Evolutionary conservation across 768 basidiomycete species (phyloP), one percentile per base, ranked within the genome.

Genomic region (Pluteus cervinus): DNA sequence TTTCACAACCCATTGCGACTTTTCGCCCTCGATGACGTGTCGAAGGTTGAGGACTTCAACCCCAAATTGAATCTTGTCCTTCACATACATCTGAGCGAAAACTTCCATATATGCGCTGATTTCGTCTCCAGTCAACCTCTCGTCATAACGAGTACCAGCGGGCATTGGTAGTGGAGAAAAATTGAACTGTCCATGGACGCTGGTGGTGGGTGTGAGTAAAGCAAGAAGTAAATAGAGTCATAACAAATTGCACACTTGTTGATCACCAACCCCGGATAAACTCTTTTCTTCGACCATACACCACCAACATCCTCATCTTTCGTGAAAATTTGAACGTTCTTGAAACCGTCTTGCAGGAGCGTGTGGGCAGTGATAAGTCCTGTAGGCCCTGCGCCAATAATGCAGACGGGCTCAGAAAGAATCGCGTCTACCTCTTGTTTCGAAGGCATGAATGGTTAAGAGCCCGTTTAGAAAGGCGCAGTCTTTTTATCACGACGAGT

Each of bases 331-430:
- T 68, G 61, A 4, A 79, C 64, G 28, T 62, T 43, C 5, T 49
- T 51, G 47, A 78, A 77, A 1, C 76, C 75, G 34, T 78, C 76
- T 14, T 64, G 60, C 8, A 70, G 46, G 5, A 79, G 62, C 6
- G 61, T 66, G 29, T 76, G 57, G 1, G 72, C 73, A 1, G 70
- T 75, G 43, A 77, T 68, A 23, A 78, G 60, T 4, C 73, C 75
- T 3, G 74, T 70, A 9, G 68, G 50, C 0, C 76, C 76, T 21
- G 73, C 57, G 4, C 76, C 76, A 15, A 77, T 61, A 39, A 79
- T 60, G 10, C 41, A 37, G 3, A 51, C 20, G 14, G 38, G 38
- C 20, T 37, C 14, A n/a, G n/a, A n/a, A n/a, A n/a, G n/a, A n/a
- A n/a, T n/a, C n/a, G n/a, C n/a, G n/a, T n/a, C n/a, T n/a, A n/a